Base-by-base conservation (phyloP, 2,329 filamentous ascomycete genomes). In the Zelopaecilomyces penicillatus region DNA sequence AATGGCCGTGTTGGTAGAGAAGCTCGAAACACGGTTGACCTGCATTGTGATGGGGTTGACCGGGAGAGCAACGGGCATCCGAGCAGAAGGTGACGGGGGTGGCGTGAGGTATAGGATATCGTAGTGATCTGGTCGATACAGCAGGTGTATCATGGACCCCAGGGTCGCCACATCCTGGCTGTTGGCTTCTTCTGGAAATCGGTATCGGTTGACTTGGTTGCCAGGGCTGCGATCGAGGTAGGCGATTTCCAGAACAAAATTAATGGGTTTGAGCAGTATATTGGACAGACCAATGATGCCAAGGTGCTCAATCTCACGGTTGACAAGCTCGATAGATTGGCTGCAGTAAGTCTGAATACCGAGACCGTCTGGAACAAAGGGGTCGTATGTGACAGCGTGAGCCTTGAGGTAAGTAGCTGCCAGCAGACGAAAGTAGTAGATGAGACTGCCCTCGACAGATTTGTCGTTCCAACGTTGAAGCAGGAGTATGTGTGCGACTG, bases 241-340 rank as follows among this genome's bases (percentile, higher is more conserved):
- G 43, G 88, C 81, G 50, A 97, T 86, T 59, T 96, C 88, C 19
- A 97, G 77, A 4, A 83, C 80, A 51, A 96, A 80, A 11, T 82
- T 81, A 41, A 83, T 82, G 6, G 85, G 86, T 58, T 87, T 83
- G 50, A 97, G 78, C 4, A 97, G 74, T 28, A 88, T 77, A 51
- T 91, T 82, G 50, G 84, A 78, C 41, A 97, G 71, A 3, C 87
- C 79, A 48, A 80, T 80, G 50, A 97, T 74, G 37, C 87, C 87
- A n/a, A 95, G 70, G 56, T 96, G 82, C 54, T 98, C 93, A 50
- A 97, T 95, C 67, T 97, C 91, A 41, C 82, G 80, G 53, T 83
- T 77, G 11, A 83, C 75, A 0, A 85, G 79, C 60, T 95, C 84
- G 51, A 97, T 81, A 48, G 75, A 76, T 10, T 76, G 73, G 34